Base-by-base conservation (phyloP, 371 early-diverging fungal species). In the Zopfochytrium polystomum region DNA sequence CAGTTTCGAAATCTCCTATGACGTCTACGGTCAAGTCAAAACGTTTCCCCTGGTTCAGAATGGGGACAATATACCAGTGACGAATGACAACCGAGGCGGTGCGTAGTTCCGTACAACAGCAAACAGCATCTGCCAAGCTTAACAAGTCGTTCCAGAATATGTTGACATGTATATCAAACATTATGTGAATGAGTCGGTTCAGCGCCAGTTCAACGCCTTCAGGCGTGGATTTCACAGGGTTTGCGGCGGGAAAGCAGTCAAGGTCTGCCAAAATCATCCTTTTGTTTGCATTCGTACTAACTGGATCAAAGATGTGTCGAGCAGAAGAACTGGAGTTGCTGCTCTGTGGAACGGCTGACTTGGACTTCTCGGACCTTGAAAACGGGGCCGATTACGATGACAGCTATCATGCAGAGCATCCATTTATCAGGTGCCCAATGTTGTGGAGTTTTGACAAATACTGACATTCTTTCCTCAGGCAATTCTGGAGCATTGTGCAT, bases 401-500 rank as follows among this genome's bases (percentile, higher is more conserved):
- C 32, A 90, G 89, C 1, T 97, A 85, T 68, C 67, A 65, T 4
- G 71, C 79, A 23, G 68, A 77, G 4, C 90, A 90, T 63, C 78
- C 76, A 15, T 85, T 87, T 18, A 90, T 92, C 4, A 49, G 25
- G 71, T 81, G 80, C 74, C 55, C 71, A 72, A 68, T 68, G 81
- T 58, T 70, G 76, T 44, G 63, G 76, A 26, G 27, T 38, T 6
- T 9, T 7, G 7, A 27, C 11, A 23, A 15, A 13, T 11, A 52
- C 1, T 1, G 18, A 20, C 20, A 34, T 35, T 46, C 32, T 59
- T 52, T 34, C 32, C 31, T 4, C 46, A 80, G 65, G 52, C 60
- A 84, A 69, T 98, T 99, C 74, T 99, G 99, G 99, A 81, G 85
- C 43, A 90, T 95, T 56, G 93, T 96, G 20, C 89, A 90, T 63